These are phyloP conservation scores for Yamadazyma conglobata DNA, from an alignment of 1,139 yeast species.

Conservation along the genomic window DNA sequence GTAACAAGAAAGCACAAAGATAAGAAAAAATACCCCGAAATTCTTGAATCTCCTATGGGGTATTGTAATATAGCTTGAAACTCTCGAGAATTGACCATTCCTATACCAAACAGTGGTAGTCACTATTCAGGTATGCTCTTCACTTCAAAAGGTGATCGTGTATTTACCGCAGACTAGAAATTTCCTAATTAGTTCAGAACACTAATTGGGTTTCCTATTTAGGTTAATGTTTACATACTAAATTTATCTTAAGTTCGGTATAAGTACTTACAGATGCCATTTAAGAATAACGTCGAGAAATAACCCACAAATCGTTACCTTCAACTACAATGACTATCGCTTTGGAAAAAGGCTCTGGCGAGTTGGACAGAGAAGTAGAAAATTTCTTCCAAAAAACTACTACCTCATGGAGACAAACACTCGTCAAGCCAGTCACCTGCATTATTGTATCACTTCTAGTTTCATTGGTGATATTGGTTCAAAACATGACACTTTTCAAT, in stretches of 20 bases:
- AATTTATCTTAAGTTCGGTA: too few species aligned
- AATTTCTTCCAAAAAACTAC: background rate
- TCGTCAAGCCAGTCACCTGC: background rate
- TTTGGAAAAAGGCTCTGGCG: slow-evolving; percentile 7
- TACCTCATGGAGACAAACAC: background rate
- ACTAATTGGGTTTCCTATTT: slow-evolving; percentile 8
- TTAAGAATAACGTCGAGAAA: too few species aligned
- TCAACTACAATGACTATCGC: slow-evolving; percentile 8
- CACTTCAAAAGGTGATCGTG: too few species aligned
- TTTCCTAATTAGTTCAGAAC: slow-evolving; percentile 2
- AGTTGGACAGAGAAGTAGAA: slow-evolving; percentile 5
- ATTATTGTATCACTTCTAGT: slow-evolving; percentile 8
- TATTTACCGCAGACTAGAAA: background rate
- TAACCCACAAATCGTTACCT: too few species aligned
- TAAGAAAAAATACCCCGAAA: too few species aligned
- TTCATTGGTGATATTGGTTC: slow-evolving; percentile 11
- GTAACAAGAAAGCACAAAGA: too few species aligned
- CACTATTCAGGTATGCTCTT: too few species aligned
- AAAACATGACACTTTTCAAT: slow-evolving; percentile 9
- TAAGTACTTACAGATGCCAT: too few species aligned
- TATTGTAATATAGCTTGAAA: too few species aligned
- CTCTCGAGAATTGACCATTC: too few species aligned
- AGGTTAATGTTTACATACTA: slow-evolving; percentile 10
- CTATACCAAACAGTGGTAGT: too few species aligned
- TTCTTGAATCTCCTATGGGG: too few species aligned